A percentile compares a stretch with the other conserved stretches of the same genome.
Evolutionary conservation across 371 early-diverging fungal genomes (phyloP).

Genomic region (Rhizopus delemar): DNA sequence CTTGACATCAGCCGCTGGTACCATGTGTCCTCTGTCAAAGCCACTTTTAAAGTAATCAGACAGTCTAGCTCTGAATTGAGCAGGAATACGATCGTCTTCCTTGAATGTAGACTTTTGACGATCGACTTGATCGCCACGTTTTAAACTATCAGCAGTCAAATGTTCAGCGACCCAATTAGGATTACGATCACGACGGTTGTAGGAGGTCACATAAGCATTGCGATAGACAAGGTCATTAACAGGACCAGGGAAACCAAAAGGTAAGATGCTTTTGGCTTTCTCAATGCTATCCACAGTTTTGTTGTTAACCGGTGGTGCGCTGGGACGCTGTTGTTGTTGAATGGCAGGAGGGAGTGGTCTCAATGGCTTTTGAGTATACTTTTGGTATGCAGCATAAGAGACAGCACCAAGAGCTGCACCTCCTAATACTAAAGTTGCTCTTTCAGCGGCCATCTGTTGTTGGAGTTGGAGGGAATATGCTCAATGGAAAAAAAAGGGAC

Average conservation of each 20-base stretch:
- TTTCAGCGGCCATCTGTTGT: constrained; percentile 33
- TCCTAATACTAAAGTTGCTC: constrained; percentile 45
- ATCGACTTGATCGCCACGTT: constrained; percentile 57
- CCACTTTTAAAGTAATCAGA: constrained; percentile 72
- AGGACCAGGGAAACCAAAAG: constrained; percentile 59
- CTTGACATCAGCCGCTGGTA: constrained; percentile 82
- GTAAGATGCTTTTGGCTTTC: constrained; percentile 47
- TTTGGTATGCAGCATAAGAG: constrained; percentile 46
- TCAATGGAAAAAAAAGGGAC: not conserved
- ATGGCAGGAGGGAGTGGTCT: constrained; percentile 16
- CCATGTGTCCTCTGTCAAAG: constrained; percentile 86
- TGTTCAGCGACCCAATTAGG: constrained; percentile 90
- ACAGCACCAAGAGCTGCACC: constrained; percentile 53
- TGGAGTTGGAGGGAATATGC: too few relatives aligned
- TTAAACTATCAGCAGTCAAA: constrained; percentile 66
- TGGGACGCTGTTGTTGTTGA: not conserved
- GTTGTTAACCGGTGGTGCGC: constrained; percentile 3
- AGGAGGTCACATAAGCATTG: constrained; percentile 62
- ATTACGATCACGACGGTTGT: constrained; percentile 78
- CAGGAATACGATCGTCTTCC: constrained; percentile 68
- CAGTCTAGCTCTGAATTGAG: constrained; percentile 67
- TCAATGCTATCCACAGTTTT: constrained; percentile 26
- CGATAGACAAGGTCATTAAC: constrained; percentile 61
- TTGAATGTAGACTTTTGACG: constrained; percentile 70
- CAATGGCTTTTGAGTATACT: constrained; percentile 37